These are phyloP conservation scores for Nicotiana tabacum DNA, from an alignment of 257 asterid genomes.

Conservation along the genomic window DNA sequence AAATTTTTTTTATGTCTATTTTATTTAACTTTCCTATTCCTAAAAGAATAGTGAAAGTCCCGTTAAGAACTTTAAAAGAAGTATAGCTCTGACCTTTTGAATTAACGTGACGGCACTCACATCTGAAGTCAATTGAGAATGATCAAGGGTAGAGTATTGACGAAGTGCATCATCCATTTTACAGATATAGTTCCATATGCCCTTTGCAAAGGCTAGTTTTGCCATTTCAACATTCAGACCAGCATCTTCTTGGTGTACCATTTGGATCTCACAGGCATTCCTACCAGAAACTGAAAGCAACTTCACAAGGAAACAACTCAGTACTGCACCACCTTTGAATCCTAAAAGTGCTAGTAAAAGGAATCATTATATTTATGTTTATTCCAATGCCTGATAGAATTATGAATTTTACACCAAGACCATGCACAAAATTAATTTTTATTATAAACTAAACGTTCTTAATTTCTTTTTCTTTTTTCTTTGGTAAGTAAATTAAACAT, in stretches of 20 bases:
- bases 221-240: slow-evolving; percentile 83
- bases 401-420: background rate
- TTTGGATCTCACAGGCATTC: slow-evolving; percentile 84
- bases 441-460: too few relatives aligned
- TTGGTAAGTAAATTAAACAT: background rate
- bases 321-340: background rate
- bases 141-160: slow-evolving; percentile 39
- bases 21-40: background rate
- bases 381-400: slow-evolving; percentile 4
- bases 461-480: too few relatives aligned
- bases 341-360: background rate
- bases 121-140: slow-evolving; percentile 22
- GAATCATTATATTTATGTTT: background rate
- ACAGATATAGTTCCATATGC: slow-evolving; percentile 84
- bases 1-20: background rate
- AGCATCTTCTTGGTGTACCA: slow-evolving; percentile 97
- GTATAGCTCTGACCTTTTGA: slow-evolving; percentile 48
- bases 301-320: slow-evolving; percentile 3
- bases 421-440: background rate
- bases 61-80: background rate
- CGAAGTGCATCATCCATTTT: slow-evolving; percentile 80
- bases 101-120: slow-evolving; percentile 28
- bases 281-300: slow-evolving; percentile 61
- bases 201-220: slow-evolving; percentile 73
- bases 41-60: background rate